phyloP scores from a whole-genome alignment of 768 basidiomycete genomes.

The Galerina marginata region DNA sequence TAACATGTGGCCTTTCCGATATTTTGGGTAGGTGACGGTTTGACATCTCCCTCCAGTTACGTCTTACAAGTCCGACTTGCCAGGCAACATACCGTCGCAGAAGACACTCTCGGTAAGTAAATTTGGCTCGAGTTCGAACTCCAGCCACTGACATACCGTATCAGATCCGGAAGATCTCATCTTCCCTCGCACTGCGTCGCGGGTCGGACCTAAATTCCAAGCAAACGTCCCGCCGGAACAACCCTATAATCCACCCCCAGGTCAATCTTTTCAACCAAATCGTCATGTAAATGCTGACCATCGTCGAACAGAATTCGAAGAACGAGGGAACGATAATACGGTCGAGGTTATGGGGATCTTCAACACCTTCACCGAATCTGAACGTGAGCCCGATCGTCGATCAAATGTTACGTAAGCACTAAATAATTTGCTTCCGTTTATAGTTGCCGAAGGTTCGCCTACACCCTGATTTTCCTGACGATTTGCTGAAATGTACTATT shows the following conservation, averaged over 20 bases:
- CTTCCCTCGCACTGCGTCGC: conserved; percentile 90
- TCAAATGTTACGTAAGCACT: conserved; percentile 24
- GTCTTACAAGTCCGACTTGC: background rate
- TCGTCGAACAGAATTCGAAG: conserved; percentile 59
- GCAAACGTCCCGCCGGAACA: conserved; percentile 58
- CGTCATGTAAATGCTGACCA: background rate
- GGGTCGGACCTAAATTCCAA: conserved; percentile 90
- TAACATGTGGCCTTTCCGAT: conserved; percentile 94
- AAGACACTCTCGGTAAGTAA: conserved; percentile 83
- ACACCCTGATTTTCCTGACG: background rate
- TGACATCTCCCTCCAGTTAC: background rate
- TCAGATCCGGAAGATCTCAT: conserved; percentile 95
- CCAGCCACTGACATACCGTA: conserved; percentile 25
- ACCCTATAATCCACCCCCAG: conserved; percentile 42
- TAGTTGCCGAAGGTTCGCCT: conserved; percentile 63
- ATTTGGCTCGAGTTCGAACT: background rate
- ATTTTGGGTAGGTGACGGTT: conserved; percentile 81
- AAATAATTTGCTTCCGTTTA: conserved; percentile 18
- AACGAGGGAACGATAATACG: conserved; percentile 70
- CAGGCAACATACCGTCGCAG: conserved; percentile 89
- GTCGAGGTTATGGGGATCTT: conserved; percentile 74
- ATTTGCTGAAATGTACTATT: conserved; percentile 15
- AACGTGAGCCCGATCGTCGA: conserved; percentile 53
- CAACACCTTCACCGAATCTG: conserved; percentile 64
- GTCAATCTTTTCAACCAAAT: conserved; percentile 25